These are phyloP conservation scores for Umbelopsis vinacea DNA, from an alignment of 192 early-diverging fungal species.

Conservation along the genomic window DNA sequence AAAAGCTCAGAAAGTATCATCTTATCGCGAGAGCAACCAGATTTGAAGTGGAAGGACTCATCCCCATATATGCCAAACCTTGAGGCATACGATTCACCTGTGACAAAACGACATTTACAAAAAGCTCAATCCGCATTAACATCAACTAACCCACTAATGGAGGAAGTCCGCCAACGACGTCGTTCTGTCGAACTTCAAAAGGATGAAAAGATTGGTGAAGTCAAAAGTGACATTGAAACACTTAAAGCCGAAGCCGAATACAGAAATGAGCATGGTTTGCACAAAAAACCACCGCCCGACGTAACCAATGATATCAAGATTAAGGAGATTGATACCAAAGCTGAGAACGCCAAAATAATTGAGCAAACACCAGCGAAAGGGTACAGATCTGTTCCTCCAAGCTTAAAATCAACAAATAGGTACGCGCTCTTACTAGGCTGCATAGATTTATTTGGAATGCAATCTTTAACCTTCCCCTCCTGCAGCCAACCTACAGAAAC, in stretches of 20 bases:
- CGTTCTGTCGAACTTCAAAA: conserved; percentile 26
- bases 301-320: conserved; percentile 17
- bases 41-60: conserved; percentile 12
- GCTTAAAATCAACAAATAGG: not conserved
- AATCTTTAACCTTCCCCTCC: not conserved
- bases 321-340: conserved; percentile 7
- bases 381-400: conserved; percentile 4
- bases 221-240: conserved; percentile 24
- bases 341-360: conserved; percentile 2
- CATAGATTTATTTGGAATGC: too few species aligned
- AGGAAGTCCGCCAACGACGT: conserved; percentile 2
- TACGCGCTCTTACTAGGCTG: not conserved
- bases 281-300: conserved; percentile 32
- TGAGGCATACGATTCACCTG: conserved; percentile 9
- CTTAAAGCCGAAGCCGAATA: conserved; percentile 28
- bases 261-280: conserved; percentile 36
- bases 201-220: conserved; percentile 20
- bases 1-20: not conserved
- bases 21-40: conserved; percentile 3
- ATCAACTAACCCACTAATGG: conserved; percentile 5
- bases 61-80: conserved; percentile 17
- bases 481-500: conserved; percentile 6
- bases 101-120: conserved; percentile 16
- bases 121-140: conserved; percentile 19
- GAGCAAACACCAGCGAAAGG: conserved; percentile 11